Evolutionary conservation across 192 early-diverging fungal genomes (phyloP), one percentile per base, ranked within the genome.

Genomic region (Backusella sp.): DNA sequence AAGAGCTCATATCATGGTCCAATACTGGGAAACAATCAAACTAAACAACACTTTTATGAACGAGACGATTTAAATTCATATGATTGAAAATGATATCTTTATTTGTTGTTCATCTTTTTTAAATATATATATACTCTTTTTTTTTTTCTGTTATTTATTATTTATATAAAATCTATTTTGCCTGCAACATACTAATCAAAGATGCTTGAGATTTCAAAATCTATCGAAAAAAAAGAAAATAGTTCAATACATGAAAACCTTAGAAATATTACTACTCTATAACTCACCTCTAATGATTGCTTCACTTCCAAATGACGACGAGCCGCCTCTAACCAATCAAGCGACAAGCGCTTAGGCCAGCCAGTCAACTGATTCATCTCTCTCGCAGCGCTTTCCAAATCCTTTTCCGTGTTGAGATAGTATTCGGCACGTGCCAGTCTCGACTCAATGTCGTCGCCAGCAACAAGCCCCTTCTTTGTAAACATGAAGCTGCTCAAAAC

Each of bases 341-440:
- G 78, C 19, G 95, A 92, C 66, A 99, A 82, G 76, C 83, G 85
- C 82, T 93, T 92, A 17, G 94, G 89, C 97, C 97, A 99, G 9
- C 97, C 96, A 53, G 82, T 90, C 65, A 99, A 84, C 82, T 96
- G 96, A 83, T 98, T 98, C 74, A 98, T 76, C 77, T 99, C 96
- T 76, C 97, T 86, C 6, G 94, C 83, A 17, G 96, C 96, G 65
- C 84, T 84, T 46, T 98, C 96, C 67, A 99, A 77, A 80, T 99
- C 94, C 44, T 89, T 88, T 62, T 89, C 86, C 41, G 82, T 72
- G 73, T 77, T 71, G 68, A 99, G 82, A 80, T 93, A 90, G 77
- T 90, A 90, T 77, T 94, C 84, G 9, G 92, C 81, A 42, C 97
- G 91, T 4, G 96, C 90, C 49, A 97, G 79, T 52, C 95, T 84